Conservation (phyloP, 208 protist species). For the Trypanosoma scelopori region DNA sequence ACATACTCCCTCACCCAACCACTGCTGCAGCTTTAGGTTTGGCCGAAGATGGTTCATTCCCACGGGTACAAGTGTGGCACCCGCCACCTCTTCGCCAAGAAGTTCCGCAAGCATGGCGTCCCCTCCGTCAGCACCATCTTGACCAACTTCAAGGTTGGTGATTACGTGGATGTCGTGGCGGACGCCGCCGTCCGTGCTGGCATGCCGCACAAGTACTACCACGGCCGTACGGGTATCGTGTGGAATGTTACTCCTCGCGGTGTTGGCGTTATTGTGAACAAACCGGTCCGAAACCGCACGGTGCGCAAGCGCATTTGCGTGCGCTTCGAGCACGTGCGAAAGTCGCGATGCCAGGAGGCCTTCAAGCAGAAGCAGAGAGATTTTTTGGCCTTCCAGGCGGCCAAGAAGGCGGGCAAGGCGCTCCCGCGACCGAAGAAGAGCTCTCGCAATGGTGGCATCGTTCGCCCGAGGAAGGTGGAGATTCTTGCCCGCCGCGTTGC, state of each 20-base stretch:
- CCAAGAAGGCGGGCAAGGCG: constrained; percentile 83
- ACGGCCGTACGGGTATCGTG: constrained; percentile 99
- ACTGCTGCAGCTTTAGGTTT: constrained; percentile 1
- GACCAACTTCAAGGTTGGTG: constrained; percentile 97
- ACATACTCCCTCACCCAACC: too few relatives aligned
- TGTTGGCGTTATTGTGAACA: constrained; percentile 99
- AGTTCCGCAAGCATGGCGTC: constrained; percentile 95
- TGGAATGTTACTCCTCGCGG: constrained; percentile 99
- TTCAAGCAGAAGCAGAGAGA: constrained; percentile 86
- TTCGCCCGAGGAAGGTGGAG: constrained; percentile 75
- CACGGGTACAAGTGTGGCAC: constrained; percentile 98
- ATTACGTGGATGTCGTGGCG: constrained; percentile 99
- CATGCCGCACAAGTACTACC: constrained; percentile 99
- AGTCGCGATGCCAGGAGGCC: constrained; percentile 91
- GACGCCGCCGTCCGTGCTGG: constrained; percentile 99
- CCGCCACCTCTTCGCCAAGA: constrained; percentile 96
- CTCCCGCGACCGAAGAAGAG: constrained; percentile 72
- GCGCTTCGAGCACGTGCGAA: constrained; percentile 98
- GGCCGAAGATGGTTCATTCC: constrained; percentile 85
- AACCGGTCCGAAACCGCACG: constrained; percentile 97
- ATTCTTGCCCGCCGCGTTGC: constrained; percentile 68
- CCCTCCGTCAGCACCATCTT: constrained; percentile 96
- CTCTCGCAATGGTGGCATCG: constrained; percentile 69
- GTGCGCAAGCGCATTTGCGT: constrained; percentile 99
- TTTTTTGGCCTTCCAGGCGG: constrained; percentile 65